These are phyloP conservation scores for Aaosphaeria arxii DNA, from an alignment of 2,329 filamentous ascomycete species.

Conservation along the genomic window DNA sequence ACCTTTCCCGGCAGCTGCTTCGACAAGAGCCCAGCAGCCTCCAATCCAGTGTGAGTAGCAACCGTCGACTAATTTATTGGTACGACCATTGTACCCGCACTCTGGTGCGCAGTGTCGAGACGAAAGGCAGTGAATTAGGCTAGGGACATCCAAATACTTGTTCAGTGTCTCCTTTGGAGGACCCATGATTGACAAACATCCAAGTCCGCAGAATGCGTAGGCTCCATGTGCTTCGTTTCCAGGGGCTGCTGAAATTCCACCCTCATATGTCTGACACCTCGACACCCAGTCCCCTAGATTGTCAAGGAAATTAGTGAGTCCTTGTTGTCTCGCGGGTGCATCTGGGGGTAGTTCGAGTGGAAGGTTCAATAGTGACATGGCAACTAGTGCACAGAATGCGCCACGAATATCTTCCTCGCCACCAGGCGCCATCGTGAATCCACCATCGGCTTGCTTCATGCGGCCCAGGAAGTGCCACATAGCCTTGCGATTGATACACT, in stretches of 20 bases:
- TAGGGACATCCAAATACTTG: constrained; percentile 72
- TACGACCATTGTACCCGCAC: constrained; percentile 88
- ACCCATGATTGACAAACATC: constrained; percentile 81
- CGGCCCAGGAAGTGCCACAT: constrained; percentile 90
- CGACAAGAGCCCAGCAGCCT: constrained; percentile 86
- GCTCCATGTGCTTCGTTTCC: constrained; percentile 91
- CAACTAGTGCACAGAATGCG: constrained; percentile 84
- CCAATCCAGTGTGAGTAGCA: constrained; percentile 99
- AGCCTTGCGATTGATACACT: constrained; percentile 72
- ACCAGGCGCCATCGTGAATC: constrained; percentile 81
- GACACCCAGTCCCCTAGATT: constrained; percentile 77
- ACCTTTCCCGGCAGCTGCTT: constrained; percentile 64
- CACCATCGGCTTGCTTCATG: constrained; percentile 82
- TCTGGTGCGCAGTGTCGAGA: constrained; percentile 87
- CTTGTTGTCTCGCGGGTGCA: constrained; percentile 63
- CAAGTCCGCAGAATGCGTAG: constrained; percentile 92
- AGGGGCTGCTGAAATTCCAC: constrained; percentile 83
- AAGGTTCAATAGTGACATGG: constrained; percentile 79
- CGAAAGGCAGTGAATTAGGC: constrained; percentile 83
- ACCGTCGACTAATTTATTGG: constrained; percentile 96
- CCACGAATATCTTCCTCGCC: constrained; percentile 93
- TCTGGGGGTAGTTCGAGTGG: constrained; percentile 75
- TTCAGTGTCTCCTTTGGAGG: constrained; percentile 71
- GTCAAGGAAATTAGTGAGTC: constrained; percentile 65
- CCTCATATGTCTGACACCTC: constrained; percentile 92